Base-by-base conservation (phyloP, 495 filamentous ascomycete species). In the Aspergillus cristatus region DNA sequence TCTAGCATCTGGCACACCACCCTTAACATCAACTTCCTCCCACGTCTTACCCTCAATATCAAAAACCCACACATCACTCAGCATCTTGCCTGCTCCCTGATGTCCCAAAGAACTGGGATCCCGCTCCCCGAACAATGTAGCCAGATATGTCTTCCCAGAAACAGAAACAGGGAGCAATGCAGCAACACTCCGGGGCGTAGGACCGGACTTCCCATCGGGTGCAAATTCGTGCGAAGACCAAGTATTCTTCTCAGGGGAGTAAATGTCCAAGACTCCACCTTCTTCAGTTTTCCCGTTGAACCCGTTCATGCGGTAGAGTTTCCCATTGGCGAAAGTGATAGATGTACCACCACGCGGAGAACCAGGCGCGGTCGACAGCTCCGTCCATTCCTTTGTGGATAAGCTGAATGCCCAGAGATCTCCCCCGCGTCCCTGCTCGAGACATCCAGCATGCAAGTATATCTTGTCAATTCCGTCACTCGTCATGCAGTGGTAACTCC, bases 381-480 rank as follows among this genome's bases (percentile, higher is more conserved):
- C 66, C 28, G 65, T 71, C 85, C 84, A 91, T 0, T 62, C 52
- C 20, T 66, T 50, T 16, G 57, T 63, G 24, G 55, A 60, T 7
- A 87, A 44, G 48, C 78, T 73, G 51, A 87, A 88, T 1, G 74
- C 70, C 84, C 84, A 89, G 0, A 86, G 51, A 55, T 89, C 84
- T 3, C 64, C 55, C 1, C 79, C 62, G 11, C 79, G 60, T 12
- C 67, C 74, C 6, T 64, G 70, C 2, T 71, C 61, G 1, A 73
- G 68, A 46, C 79, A 84, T 0, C 85, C 85, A 6, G 78, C 84
- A 46, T 88, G 83, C 12, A 91, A 53, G 50, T 80, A 79, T 24
- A 91, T 54, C 0, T 59, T 70, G 22, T 65, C 61, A 11, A 72
- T 67, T 5, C 73, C 73, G 25, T 76, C 57, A 35, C 53, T 67